Evolutionary conservation across 148 eudicot species (phyloP).

Genomic region (Cornus kousa): DNA sequence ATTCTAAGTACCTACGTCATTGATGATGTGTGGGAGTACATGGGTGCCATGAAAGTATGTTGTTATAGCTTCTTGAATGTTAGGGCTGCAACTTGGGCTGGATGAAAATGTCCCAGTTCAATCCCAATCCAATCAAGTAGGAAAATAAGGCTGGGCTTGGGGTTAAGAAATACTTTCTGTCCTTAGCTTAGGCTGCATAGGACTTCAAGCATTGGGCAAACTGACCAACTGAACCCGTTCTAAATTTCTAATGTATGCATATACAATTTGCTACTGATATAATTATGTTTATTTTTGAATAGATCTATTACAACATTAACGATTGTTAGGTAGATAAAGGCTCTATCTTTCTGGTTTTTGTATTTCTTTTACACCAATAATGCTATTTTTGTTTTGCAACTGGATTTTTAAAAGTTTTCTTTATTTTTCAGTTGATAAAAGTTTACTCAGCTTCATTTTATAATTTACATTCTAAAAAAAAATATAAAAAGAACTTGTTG

Average conservation of each 20-base stretch:
- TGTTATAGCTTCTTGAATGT: not conserved
- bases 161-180: not conserved
- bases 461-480: not conserved
- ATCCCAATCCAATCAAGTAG: not conserved
- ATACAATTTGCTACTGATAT: not conserved
- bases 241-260: not conserved
- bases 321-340: not conserved
- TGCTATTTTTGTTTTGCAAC: not conserved
- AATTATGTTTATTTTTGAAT: too few relatives aligned
- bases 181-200: not conserved
- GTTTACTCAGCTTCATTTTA: not conserved
- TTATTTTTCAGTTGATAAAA: not conserved
- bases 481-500: not conserved
- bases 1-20: conserved; percentile 84
- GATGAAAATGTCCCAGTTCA: not conserved
- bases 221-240: too few relatives aligned
- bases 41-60: conserved; percentile 94
- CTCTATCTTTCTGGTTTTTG: not conserved
- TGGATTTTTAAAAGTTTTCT: not conserved
- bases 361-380: not conserved
- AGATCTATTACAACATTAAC: too few relatives aligned
- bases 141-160: not conserved
- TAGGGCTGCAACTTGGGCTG: not conserved
- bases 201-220: too few relatives aligned
- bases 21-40: conserved; percentile 98